Base-by-base conservation (phyloP, 768 basidiomycete species). In the Suillus bovinus region DNA sequence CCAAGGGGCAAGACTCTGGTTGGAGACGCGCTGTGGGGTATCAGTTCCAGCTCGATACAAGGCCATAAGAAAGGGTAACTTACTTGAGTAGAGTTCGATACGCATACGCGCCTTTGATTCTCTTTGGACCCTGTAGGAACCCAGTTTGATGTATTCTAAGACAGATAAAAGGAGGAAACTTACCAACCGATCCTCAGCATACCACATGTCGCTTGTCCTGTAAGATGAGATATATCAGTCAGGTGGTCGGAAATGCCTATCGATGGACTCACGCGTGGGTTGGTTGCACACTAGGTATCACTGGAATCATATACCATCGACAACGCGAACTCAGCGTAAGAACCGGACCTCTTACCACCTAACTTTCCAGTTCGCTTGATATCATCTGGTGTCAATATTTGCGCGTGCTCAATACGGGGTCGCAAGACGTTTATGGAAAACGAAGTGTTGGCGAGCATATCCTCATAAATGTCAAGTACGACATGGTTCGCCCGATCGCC, bases 281-380 rank as follows among this genome's bases (percentile, higher is more conserved):
- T 0, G 95, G 95, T 69, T 98, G 95, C 4, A 96, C 93, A 67
- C 94, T 96, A 5, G 91, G 84, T 68, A 96, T 90, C 24, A 98
- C 92, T 94, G 49, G 36, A 39, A 38, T n/a, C 27, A 54, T 22
- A 59, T 61, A 34, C 29, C 24, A 14, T 56, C 50, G 20, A 42
- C 20, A 33, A 17, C 41, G 36, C 1, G 27, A 17, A 4, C 22
- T 20, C 27, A 38, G 61, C 33, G 33, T 31, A 41, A 59, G 20
- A 20, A 9, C 49, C 29, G 29, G 55, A 36, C 34, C 9, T 71
- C 85, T 41, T 62, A 90, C 94, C 86, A 68, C 93, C 93, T 13
- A 97, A 81, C 56, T 74, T 79, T 36, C 87, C 90, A 24, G 87
- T 80, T 10, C 93, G 81, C 60, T 82, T 71, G 17, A 99, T 68